Evolutionary conservation across 495 filamentous ascomycete species (phyloP), one percentile per base, ranked within the genome.

Genomic region (Podospora tetraspora): DNA sequence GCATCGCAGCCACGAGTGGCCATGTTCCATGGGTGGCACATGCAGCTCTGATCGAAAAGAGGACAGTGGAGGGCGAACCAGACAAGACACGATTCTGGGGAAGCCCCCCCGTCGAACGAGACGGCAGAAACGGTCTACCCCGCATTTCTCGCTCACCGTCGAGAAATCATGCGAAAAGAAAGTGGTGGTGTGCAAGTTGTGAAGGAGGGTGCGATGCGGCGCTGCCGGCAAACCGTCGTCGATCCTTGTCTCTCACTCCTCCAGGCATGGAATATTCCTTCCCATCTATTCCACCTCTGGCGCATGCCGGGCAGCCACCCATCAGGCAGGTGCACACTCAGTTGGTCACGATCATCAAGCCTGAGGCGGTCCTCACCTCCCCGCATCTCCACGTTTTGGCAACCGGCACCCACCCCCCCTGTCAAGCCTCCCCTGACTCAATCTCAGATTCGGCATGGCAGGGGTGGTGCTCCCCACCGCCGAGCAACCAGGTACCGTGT

Each of bases 401-500:
- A 24, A 16, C 25, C 22, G 21, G 21, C 12, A 59, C 57, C 57
- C 57, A 27, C 27, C 27, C 27, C 25, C 27, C 27, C 57, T 59
- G 57, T 22, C 63, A 57, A 24, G 32, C 13, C 24, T 22, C 37
- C 25, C 56, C 58, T 27, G 58, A 52, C 59, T 25, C 23, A 60
- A 60, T 27, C 59, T 60, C 59, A 60, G 59, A 59, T 29, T 25
- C 57, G 30, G 23, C 43, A 52, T n/a, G 43, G 21, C 37, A 27
- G 32, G 25, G 19, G 52, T 24, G 63, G 23, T 66, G 19, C 32
- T 3, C 58, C 30, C 3, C 57, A n/a, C n/a, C n/a, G n/a, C n/a
- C n/a, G n/a, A n/a, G n/a, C 32, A 61, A 19, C 6, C 21, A 64
- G 22, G 72, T 73, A 67, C 59, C 57, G 1, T 25, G 69, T 73